These are phyloP conservation scores for Cercospora beticola DNA, from an alignment of 2,329 filamentous ascomycete genomes.

Conservation along the genomic window DNA sequence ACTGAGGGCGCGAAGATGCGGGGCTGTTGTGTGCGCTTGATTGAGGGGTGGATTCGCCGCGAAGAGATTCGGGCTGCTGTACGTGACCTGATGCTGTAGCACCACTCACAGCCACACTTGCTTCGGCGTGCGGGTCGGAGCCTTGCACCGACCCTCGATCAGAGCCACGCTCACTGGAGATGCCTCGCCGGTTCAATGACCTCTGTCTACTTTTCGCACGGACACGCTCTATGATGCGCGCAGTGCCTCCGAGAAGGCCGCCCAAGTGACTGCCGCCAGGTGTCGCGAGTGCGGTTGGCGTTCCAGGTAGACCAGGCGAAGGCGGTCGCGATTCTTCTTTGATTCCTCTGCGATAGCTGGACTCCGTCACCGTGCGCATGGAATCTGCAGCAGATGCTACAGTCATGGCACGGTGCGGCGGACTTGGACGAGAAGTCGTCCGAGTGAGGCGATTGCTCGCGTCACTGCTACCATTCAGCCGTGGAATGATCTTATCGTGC, in stretches of 20 bases:
- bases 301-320: slow-evolving; percentile 47
- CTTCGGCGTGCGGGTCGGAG: slow-evolving; percentile 62
- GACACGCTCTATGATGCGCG: slow-evolving; percentile 49
- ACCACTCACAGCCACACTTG: slow-evolving; percentile 64
- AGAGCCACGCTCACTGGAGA: slow-evolving; percentile 62
- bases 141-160: slow-evolving; percentile 60
- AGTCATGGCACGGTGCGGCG: slow-evolving; percentile 44
- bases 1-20: slow-evolving; percentile 25
- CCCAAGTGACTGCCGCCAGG: slow-evolving; percentile 44
- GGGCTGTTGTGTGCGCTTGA: slow-evolving; percentile 30
- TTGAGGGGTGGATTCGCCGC: slow-evolving; percentile 32
- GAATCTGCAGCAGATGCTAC: slow-evolving; percentile 45
- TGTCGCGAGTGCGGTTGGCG: slow-evolving; percentile 46
- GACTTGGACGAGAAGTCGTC: slow-evolving; percentile 30
- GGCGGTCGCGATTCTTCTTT: slow-evolving; percentile 39
- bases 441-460: slow-evolving; percentile 19
- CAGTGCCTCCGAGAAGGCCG: slow-evolving; percentile 49
- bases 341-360: slow-evolving; percentile 37
- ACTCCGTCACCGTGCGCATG: slow-evolving; percentile 47
- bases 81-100: slow-evolving; percentile 61
- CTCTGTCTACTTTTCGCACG: slow-evolving; percentile 46
- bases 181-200: slow-evolving; percentile 52
- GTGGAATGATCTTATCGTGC: slow-evolving; percentile 15
- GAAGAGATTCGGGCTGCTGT: slow-evolving; percentile 52
- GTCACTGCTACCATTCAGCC: slow-evolving; percentile 18